Percentiles rank a stretch among this genome's conserved stretches.
Evolutionary conservation across 768 basidiomycete genomes (phyloP).

Genomic region (Russula foetens): DNA sequence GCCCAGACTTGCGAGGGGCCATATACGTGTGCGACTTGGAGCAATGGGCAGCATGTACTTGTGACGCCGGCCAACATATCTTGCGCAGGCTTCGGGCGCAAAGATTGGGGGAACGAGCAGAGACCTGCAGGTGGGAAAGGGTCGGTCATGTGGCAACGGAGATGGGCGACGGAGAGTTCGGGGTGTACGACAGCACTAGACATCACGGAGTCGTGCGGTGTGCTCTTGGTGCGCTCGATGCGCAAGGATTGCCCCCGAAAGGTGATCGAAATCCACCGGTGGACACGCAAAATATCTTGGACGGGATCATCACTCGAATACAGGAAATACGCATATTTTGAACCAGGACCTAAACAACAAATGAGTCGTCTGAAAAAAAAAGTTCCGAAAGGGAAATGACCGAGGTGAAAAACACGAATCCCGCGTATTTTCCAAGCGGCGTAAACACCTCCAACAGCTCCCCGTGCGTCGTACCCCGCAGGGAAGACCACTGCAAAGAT

Average conservation of each 20-base stretch:
- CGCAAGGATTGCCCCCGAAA: neutral
- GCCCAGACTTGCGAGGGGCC: too few species aligned
- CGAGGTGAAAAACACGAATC: neutral
- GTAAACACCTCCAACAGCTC: neutral
- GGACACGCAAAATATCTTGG: neutral
- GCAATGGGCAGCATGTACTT: too few species aligned
- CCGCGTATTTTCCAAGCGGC: neutral
- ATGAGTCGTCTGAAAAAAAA: neutral
- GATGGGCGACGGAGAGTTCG: too few species aligned
- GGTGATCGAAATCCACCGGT: constrained; percentile 2
- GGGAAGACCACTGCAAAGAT: constrained; percentile 1
- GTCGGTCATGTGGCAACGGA: too few species aligned
- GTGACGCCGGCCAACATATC: too few species aligned
- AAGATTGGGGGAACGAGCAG: too few species aligned
- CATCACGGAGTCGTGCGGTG: neutral
- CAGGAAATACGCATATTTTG: constrained; percentile 8
- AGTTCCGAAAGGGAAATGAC: neutral
- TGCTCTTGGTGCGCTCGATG: neutral
- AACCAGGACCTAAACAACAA: constrained; percentile 6
- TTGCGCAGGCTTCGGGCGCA: too few species aligned
- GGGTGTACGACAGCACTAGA: neutral
- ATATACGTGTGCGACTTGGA: too few species aligned
- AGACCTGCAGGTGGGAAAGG: too few species aligned
- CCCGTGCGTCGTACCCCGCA: neutral
- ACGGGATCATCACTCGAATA: constrained; percentile 1